phyloP scores from a whole-genome alignment of 352 stramenopile genomes.

The Globisporangium perplexum region DNA sequence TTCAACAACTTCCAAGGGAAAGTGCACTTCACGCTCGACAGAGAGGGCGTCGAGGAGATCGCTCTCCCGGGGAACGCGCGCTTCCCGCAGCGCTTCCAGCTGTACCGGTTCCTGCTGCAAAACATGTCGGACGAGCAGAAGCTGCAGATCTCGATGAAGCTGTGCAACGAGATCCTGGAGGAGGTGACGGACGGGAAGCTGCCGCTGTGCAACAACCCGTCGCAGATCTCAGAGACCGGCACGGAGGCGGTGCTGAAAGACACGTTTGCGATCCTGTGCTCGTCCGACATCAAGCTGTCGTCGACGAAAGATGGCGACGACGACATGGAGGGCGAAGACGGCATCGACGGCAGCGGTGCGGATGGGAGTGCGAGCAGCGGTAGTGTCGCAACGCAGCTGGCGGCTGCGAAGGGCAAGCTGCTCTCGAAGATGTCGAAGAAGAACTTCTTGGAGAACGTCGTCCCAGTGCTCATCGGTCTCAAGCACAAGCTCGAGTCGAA shows the following conservation, averaged over 20 bases:
- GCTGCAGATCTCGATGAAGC: slow-evolving; percentile 92
- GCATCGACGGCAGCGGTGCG: slow-evolving; percentile 55
- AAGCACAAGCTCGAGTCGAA: slow-evolving; percentile 93
- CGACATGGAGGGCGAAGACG: slow-evolving; percentile 63
- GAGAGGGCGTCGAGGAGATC: slow-evolving; percentile 60
- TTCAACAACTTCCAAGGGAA: slow-evolving; percentile 86
- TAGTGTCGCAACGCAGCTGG: slow-evolving; percentile 64
- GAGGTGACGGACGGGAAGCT: slow-evolving; percentile 84
- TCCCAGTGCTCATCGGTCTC: slow-evolving; percentile 95
- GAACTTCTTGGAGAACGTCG: slow-evolving; percentile 96
- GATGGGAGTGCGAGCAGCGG: slow-evolving; percentile 25
- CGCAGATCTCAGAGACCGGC: slow-evolving; percentile 74
- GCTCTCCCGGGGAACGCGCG: slow-evolving; percentile 42
- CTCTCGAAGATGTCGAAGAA: slow-evolving; percentile 96
- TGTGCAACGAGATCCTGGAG: slow-evolving; percentile 92
- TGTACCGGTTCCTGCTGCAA: slow-evolving; percentile 94
- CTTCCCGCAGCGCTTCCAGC: slow-evolving; percentile 69
- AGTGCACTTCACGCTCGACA: slow-evolving; percentile 58
- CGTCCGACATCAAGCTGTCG: slow-evolving; percentile 82
- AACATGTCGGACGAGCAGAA: slow-evolving; percentile 96
- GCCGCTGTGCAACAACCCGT: slow-evolving; percentile 63
- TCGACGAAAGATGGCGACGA: slow-evolving; percentile 44
- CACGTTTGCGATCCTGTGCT: slow-evolving; percentile 84
- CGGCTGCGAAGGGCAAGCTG: slow-evolving; percentile 89
- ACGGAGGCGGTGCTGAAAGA: slow-evolving; percentile 87